These are phyloP conservation scores for Desmodesmus armatus DNA, from an alignment of 139 green algal genomes.

Conservation along the genomic window DNA sequence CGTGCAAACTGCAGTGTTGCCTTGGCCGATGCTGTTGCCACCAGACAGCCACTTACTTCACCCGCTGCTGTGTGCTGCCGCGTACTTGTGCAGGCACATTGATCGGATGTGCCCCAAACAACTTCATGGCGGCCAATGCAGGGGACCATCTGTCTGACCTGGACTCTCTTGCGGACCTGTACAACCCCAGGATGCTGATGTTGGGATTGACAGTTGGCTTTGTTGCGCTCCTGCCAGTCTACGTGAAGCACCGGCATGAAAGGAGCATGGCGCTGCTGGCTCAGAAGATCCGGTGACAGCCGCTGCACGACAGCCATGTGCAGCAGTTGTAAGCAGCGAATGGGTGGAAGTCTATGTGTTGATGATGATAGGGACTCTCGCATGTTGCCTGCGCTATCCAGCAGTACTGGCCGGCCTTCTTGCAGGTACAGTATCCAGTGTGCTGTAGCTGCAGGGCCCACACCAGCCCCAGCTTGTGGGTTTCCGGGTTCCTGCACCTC, in stretches of 20 bases:
- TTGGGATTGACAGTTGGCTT: constrained; percentile 35
- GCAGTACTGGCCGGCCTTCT: too few relatives aligned
- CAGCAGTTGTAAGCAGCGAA: too few relatives aligned
- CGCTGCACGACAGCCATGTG: too few relatives aligned
- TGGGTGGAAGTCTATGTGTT: too few relatives aligned
- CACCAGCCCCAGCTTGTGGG: too few relatives aligned
- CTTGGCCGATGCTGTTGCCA: too few relatives aligned
- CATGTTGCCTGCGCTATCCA: not conserved
- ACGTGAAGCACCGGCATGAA: constrained; percentile 40
- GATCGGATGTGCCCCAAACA: constrained; percentile 78
- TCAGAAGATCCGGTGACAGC: constrained; percentile 7
- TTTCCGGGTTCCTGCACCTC: too few relatives aligned
- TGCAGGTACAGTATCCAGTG: too few relatives aligned
- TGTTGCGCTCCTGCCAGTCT: constrained; percentile 39
- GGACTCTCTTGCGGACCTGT: constrained; percentile 63
- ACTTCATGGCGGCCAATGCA: constrained; percentile 70
- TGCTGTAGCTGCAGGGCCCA: too few relatives aligned
- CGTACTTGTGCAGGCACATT: constrained; percentile 79
- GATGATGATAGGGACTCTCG: too few relatives aligned
- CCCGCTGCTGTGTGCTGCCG: not conserved
- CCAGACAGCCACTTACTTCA: too few relatives aligned
- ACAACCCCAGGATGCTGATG: constrained; percentile 47
- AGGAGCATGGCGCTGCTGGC: not conserved
- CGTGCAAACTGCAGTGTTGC: not conserved
- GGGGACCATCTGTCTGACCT: constrained; percentile 65